phyloP scores from a whole-genome alignment of 1,139 yeast species.

The Protomyces lactucae-debilis region DNA sequence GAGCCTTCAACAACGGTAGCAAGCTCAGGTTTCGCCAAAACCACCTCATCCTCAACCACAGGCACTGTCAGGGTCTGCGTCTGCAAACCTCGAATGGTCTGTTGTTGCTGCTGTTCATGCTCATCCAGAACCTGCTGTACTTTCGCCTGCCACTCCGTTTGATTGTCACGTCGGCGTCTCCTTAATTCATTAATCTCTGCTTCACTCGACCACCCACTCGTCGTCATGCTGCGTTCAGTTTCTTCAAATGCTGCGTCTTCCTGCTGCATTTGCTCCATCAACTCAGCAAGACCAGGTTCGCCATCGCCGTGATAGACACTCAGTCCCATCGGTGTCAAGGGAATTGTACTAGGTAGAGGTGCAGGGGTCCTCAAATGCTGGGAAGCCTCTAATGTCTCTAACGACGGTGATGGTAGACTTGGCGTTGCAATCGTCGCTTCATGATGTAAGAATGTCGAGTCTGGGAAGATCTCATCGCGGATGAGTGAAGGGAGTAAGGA shows the following conservation, averaged over 20 bases:
- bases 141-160: slow-evolving; percentile 43
- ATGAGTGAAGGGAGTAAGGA: background rate
- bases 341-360: background rate
- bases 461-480: background rate
- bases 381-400: background rate
- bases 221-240: slow-evolving; percentile 24
- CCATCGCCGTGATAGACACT: background rate
- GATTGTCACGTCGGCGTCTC: slow-evolving; percentile 19
- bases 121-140: slow-evolving; percentile 42
- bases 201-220: slow-evolving; percentile 27
- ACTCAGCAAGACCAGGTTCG: slow-evolving; percentile 17
- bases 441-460: background rate
- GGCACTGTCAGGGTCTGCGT: too few relatives aligned
- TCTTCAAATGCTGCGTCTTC: slow-evolving; percentile 27
- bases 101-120: background rate
- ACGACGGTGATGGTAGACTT: background rate
- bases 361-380: background rate
- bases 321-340: background rate
- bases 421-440: background rate
- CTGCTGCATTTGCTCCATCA: slow-evolving; percentile 25
- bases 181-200: slow-evolving; percentile 23
- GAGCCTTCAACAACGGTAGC: too few relatives aligned
- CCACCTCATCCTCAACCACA: too few relatives aligned
- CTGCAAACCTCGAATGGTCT: too few relatives aligned
- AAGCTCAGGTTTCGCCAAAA: too few relatives aligned